A percentile compares a stretch with the other conserved stretches of the same genome.
Conservation (phyloP, 306 rosid genomes). For the Corylus avellana region DNA sequence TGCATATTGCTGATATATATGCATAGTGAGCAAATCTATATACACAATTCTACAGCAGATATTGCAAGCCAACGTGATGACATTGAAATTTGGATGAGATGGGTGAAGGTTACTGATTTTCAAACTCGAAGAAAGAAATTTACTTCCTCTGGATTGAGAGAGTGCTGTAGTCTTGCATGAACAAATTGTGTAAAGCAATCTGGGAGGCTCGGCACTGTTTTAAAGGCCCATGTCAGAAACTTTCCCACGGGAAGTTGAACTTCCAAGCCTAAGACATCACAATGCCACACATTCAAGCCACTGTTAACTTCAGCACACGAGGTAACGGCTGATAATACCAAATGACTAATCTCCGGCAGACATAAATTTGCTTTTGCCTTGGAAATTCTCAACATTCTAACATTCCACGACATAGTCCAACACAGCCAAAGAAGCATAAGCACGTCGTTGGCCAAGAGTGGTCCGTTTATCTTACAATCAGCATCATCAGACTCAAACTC, state of each 20-base stretch:
- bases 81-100: neutral
- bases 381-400: slow-evolving; percentile 35
- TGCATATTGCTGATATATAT: neutral
- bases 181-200: slow-evolving; percentile 64
- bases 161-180: slow-evolving; percentile 53
- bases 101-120: slow-evolving; percentile 5
- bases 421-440: slow-evolving; percentile 63
- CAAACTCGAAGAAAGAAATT: slow-evolving; percentile 17
- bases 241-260: slow-evolving; percentile 65
- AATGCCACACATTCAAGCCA: slow-evolving; percentile 56
- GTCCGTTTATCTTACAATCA: slow-evolving; percentile 67
- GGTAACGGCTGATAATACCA: slow-evolving; percentile 55
- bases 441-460: slow-evolving; percentile 56
- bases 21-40: neutral
- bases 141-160: slow-evolving; percentile 48
- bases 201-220: slow-evolving; percentile 63
- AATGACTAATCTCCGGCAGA: slow-evolving; percentile 66
- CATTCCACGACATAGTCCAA: slow-evolving; percentile 74
- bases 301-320: slow-evolving; percentile 50
- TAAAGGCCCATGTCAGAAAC: slow-evolving; percentile 72
- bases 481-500: slow-evolving; percentile 60
- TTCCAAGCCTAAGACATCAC: slow-evolving; percentile 55
- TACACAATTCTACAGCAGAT: neutral
- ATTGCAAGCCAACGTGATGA: slow-evolving; percentile 13
- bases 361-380: slow-evolving; percentile 31